Percentiles rank a stretch among this genome's conserved stretches.
These are phyloP conservation scores for Hypoxylon sp. DNA, from an alignment of 2,329 filamentous ascomycete genomes.

Conservation along the genomic window DNA sequence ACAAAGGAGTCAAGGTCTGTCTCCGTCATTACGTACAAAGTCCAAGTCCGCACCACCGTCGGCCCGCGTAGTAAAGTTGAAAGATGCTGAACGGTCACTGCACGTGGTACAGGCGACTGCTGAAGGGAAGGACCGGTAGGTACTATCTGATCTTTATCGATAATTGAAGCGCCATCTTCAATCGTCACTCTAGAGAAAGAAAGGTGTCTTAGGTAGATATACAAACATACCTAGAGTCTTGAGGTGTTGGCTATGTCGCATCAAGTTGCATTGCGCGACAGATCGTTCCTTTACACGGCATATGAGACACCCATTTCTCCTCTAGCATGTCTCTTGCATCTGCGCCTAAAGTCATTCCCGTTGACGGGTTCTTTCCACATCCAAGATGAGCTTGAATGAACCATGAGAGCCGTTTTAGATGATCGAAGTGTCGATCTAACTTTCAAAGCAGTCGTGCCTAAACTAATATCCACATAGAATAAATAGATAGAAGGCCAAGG, in stretches of 20 bases:
- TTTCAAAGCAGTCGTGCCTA: too few species aligned
- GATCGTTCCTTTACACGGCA: background rate
- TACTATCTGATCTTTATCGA: too few species aligned
- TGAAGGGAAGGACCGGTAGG: conserved; percentile 39
- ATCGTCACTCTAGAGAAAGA: too few species aligned
- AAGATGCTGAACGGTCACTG: conserved; percentile 34
- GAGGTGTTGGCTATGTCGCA: background rate
- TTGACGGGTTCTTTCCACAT: too few species aligned
- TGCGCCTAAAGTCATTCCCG: too few species aligned
- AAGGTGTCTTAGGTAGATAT: background rate
- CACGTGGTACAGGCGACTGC: conserved; percentile 36
- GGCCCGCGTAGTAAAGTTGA: conserved; percentile 34
- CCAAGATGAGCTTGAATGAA: too few species aligned
- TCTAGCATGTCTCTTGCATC: background rate
- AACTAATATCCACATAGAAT: too few species aligned
- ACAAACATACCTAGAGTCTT: background rate
- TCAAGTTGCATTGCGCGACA: background rate
- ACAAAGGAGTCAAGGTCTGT: background rate
- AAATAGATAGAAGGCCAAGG: too few species aligned
- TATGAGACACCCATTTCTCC: background rate
- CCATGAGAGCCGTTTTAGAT: too few species aligned
- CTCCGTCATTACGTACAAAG: conserved; percentile 17
- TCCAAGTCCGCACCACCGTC: conserved; percentile 40
- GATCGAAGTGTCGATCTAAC: too few species aligned
- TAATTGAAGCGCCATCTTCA: too few species aligned